Evolutionary conservation across 441 rosid species (phyloP), one percentile per base, ranked within the genome.

Genomic region (Mallotus japonicus): DNA sequence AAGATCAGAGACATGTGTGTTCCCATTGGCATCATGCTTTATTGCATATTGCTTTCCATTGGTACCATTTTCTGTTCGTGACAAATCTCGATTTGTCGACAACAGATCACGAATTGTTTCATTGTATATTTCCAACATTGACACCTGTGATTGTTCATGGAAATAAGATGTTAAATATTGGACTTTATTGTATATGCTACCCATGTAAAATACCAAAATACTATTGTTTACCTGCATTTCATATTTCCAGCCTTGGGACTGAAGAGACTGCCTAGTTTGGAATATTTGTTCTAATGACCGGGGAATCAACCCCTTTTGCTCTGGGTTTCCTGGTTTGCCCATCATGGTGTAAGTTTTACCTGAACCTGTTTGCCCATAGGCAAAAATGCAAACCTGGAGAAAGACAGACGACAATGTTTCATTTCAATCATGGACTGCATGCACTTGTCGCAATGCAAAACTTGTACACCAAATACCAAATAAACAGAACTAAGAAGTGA

Each of bases 281-380:
- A 95, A 93, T 67, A 95, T 95, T 73, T 95, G 99, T 74, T 95
- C 98, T 19, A 95, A 79, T 19, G 97, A 91, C 68, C 97, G 91
- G 1, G 99, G 99, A 62, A 95, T 95, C 77, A 95, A 73, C 56
- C 99, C 99, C 79, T 90, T 91, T 74, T 83, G 86, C 51, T 81
- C 94, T 11, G 78, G 79, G 6, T 78, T 75, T 68, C 89, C 92
- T 20, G 97, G 91, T 75, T 86, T 90, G 54, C 99, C 99, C 98
- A 95, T 89, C 99, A 95, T 95, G 15, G 99, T 95, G 76, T 95
- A 95, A 8, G 99, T 95, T 84, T 95, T 95, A 3, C 99, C 99
- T 0, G 99, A 92, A 60, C 99, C 99, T 19, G 99, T 95, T 75
- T 95, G 98, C 44, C 99, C 99, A 50, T 95, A 95, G 49, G 99